Conservation (phyloP, 106 monocot genomes). For the Dendrobium nobile region DNA sequence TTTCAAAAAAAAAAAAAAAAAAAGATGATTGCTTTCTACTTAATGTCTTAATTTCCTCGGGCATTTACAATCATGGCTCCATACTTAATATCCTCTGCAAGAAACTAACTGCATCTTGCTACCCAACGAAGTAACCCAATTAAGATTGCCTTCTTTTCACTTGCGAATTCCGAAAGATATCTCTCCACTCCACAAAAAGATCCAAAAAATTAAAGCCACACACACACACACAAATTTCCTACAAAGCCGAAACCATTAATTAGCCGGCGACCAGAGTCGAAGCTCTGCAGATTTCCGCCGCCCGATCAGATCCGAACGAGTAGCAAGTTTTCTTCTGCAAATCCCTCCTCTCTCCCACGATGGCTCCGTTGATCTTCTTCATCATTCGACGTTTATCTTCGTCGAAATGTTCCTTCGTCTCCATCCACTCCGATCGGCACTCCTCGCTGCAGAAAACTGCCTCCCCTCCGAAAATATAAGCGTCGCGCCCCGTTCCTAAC, state of each 20-base stretch:
- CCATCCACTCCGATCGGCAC: slow-evolving; percentile 8
- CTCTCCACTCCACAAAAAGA: too few relatives aligned
- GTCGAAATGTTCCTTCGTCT: neutral
- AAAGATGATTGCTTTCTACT: too few relatives aligned
- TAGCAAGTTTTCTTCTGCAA: neutral
- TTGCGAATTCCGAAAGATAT: too few relatives aligned
- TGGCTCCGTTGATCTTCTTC: neutral
- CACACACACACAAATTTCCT: neutral
- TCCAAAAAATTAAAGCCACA: neutral
- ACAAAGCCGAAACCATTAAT: neutral
- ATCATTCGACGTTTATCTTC: neutral
- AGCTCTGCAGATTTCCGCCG: neutral
- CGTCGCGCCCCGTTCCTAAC: neutral
- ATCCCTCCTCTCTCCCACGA: neutral
- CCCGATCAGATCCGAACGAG: neutral
- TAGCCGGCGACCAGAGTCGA: neutral
- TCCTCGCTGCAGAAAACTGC: slow-evolving; percentile 8
- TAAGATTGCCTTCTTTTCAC: too few relatives aligned
- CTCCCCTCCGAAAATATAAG: slow-evolving; percentile 6
- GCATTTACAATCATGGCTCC: too few relatives aligned
- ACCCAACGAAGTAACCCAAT: too few relatives aligned
- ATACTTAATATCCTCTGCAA: too few relatives aligned
- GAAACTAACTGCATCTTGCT: too few relatives aligned
- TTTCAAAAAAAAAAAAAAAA: too few relatives aligned
- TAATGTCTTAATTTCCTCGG: too few relatives aligned